Conservation (phyloP, 306 rosid genomes). For the Comarum palustre region DNA sequence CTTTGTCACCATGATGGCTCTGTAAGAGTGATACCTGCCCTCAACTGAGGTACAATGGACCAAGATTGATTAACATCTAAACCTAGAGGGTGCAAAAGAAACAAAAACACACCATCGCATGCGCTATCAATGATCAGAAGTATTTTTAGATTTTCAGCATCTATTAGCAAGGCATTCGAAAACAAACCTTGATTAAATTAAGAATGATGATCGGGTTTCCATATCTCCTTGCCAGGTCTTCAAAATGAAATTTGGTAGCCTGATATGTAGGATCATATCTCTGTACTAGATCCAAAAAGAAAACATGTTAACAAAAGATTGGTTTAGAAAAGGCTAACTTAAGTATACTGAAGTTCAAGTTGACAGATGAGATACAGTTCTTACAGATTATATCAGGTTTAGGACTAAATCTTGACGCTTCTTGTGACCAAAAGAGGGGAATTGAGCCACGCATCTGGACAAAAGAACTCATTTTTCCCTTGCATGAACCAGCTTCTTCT, state of each 20-base stretch:
- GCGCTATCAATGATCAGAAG: background rate
- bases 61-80: background rate
- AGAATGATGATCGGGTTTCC: conserved; percentile 90
- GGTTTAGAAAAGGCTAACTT: conserved; percentile 12
- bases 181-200: conserved; percentile 76
- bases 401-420: conserved; percentile 89
- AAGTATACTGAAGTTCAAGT: background rate
- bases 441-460: conserved; percentile 98
- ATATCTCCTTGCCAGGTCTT: conserved; percentile 83
- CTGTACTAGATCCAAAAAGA: conserved; percentile 61
- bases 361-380: conserved; percentile 27
- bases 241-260: conserved; percentile 88
- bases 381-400: conserved; percentile 91
- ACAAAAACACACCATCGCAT: too few species aligned
- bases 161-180: conserved; percentile 13
- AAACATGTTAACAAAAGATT: background rate
- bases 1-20: background rate
- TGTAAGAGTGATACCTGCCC: background rate
- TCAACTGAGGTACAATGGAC: background rate
- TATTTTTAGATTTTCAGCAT: background rate
- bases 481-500: conserved; percentile 85
- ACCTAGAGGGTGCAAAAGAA: background rate
- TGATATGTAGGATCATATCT: conserved; percentile 94
- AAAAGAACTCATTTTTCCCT: conserved; percentile 92
- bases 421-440: conserved; percentile 99